Base-by-base conservation (phyloP, 805 yeast species). In the Wickerhamomyces rabaulensis region DNA sequence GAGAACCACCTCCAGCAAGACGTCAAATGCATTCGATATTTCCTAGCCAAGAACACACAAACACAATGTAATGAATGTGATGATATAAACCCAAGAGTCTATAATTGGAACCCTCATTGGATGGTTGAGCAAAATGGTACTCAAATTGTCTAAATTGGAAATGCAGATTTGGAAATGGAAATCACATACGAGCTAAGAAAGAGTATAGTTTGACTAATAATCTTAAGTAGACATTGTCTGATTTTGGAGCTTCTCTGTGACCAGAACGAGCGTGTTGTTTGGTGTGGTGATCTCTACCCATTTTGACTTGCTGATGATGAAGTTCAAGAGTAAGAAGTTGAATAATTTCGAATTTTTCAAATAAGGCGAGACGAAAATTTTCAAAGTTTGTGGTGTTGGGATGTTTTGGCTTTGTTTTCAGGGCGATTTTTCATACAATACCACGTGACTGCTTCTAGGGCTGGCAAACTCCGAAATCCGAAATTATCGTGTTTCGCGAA, bases 181-280 rank as follows among this genome's bases (percentile, higher is more conserved):
- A 36, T 57, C 75, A 88, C 96, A 76, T 87, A 88, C 99, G 97
- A 80, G 98, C 96, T 78, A 94, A 84, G 95, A 89, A 94, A 73
- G 97, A 77, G 89, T 91, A 94, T 68, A 94, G 82, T 86, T 92
- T 92, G 75, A 92, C 98, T 78, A 94, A 86, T 73, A 94, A 78
- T 78, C 86, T 87, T 79, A 94, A 82, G 97, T 94, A 94, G 79
- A 91, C 97, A 74, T 94, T 94, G 80, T 94, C 96, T 63, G 98
- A 92, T 83, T 89, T 89, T 80, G 99, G 99, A 77, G 97, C 97
- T 73, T 85, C 78, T 80, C 99, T 90, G 89, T 89, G 96, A 77
- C 95, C 84, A 64, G 84, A 78, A 79, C 90, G 88, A 71, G 80
- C 82, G 85, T 94, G 99, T 79, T 89, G 97, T 78, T 92, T 94